These are phyloP conservation scores for Hypericum perforatum DNA, from an alignment of 345 rosid species.

Conservation along the genomic window DNA sequence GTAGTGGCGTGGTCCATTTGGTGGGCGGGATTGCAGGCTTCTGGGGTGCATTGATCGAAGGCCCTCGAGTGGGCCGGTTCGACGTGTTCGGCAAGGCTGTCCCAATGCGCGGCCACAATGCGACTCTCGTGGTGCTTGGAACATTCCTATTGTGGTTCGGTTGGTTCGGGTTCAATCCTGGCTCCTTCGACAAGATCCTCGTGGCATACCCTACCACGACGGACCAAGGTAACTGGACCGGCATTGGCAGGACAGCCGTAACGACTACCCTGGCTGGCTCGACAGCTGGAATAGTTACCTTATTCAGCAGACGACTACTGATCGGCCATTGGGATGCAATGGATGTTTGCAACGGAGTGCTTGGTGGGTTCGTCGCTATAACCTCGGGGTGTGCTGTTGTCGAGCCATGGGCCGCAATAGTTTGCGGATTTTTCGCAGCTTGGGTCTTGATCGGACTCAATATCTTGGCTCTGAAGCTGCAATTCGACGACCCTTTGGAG, in stretches of 20 bases:
- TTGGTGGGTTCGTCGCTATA: conserved; percentile 51
- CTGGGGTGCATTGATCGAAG: conserved; percentile 47
- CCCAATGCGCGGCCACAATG: conserved; percentile 53
- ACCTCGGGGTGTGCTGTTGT: conserved; percentile 58
- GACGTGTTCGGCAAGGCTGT: conserved; percentile 43
- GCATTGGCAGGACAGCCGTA: conserved; percentile 36
- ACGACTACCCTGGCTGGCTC: conserved; percentile 48
- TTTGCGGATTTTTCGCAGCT: conserved; percentile 39
- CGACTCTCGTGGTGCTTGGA: conserved; percentile 48
- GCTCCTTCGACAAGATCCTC: conserved; percentile 41
- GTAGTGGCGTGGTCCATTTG: conserved; percentile 50
- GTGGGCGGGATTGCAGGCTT: conserved; percentile 50
- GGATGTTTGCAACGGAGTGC: conserved; percentile 50
- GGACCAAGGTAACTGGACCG: conserved; percentile 51
- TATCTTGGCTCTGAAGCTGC: conserved; percentile 24
- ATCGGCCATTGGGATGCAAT: conserved; percentile 56
- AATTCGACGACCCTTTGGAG: conserved; percentile 55
- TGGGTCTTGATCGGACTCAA: conserved; percentile 50
- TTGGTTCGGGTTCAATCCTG: conserved; percentile 60
- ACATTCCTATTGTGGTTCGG: conserved; percentile 55
- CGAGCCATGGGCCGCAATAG: conserved; percentile 63
- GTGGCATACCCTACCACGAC: conserved; percentile 40
- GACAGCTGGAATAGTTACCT: conserved; percentile 36
- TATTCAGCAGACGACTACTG: conserved; percentile 41
- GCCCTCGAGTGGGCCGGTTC: conserved; percentile 49